These are phyloP conservation scores for Nakaseomyces uthaithaninus DNA, from an alignment of 1,139 yeast genomes.

Conservation along the genomic window DNA sequence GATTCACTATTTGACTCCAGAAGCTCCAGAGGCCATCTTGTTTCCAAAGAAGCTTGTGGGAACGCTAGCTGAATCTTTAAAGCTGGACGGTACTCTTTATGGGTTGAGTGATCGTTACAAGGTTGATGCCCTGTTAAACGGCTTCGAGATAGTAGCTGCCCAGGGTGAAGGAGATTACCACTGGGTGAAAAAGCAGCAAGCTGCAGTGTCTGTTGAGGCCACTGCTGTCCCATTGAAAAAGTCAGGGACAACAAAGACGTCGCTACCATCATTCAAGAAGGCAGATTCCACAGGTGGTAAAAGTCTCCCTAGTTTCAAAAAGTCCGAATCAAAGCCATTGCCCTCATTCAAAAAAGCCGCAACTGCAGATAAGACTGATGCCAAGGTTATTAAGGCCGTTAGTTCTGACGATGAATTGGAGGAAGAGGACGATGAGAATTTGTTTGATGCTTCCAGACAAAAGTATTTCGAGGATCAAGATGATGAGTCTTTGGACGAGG, in stretches of 20 bases:
- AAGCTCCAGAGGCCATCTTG: conserved; percentile 29
- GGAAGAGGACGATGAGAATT: conserved; percentile 21
- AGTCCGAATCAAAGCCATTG: conserved; percentile 4
- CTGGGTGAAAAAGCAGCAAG: conserved; percentile 23
- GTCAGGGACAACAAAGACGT: conserved; percentile 10
- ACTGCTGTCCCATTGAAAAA: conserved; percentile 12
- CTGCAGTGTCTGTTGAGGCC: conserved; percentile 8
- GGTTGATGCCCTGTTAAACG: conserved; percentile 29
- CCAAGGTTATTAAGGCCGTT: neutral
- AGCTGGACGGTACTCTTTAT: conserved; percentile 20
- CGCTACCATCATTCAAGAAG: conserved; percentile 13
- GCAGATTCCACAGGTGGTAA: neutral
- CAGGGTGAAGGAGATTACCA: conserved; percentile 15
- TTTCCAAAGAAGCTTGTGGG: conserved; percentile 28
- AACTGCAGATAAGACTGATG: conserved; percentile 11
- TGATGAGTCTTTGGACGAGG: conserved; percentile 43
- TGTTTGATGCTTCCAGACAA: conserved; percentile 34
- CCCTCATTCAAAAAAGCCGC: conserved; percentile 10
- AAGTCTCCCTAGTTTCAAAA: conserved; percentile 6
- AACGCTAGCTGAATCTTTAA: conserved; percentile 20
- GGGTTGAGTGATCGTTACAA: conserved; percentile 28
- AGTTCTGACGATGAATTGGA: conserved; percentile 9
- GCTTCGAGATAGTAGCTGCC: conserved; percentile 22
- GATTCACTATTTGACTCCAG: conserved; percentile 56
- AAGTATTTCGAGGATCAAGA: conserved; percentile 46